phyloP scores from a whole-genome alignment of 768 basidiomycete genomes.

The Podaxis sp. region DNA sequence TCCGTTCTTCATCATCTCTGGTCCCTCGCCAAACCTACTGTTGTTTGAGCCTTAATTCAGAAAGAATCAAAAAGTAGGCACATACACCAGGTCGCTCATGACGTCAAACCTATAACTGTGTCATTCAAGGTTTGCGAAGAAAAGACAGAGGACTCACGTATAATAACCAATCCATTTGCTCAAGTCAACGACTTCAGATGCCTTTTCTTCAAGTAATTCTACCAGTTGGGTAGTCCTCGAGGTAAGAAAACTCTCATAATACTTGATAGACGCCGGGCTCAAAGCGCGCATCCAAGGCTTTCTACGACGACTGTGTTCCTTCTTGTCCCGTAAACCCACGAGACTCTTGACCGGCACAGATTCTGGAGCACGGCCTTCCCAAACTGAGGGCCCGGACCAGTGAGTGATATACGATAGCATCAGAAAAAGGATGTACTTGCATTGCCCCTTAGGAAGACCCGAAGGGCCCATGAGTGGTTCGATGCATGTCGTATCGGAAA shows the following conservation, averaged over 20 bases:
- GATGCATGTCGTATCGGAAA: slow-evolving; percentile 24
- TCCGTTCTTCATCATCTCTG: slow-evolving; percentile 30
- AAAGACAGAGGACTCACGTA: slow-evolving; percentile 27
- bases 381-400: not conserved
- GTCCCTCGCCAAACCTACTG: slow-evolving; percentile 30
- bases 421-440: slow-evolving; percentile 27
- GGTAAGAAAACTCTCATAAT: not conserved
- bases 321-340: slow-evolving; percentile 4
- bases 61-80: slow-evolving; percentile 5
- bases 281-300: not conserved
- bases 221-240: not conserved
- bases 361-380: slow-evolving; percentile 23
- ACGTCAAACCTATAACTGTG: slow-evolving; percentile 34
- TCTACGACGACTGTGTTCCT: slow-evolving; percentile 17
- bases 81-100: slow-evolving; percentile 40
- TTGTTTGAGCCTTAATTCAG: not conserved
- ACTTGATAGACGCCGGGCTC: not conserved
- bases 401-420: slow-evolving; percentile 5
- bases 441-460: slow-evolving; percentile 28
- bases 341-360: slow-evolving; percentile 17
- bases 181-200: slow-evolving; percentile 24
- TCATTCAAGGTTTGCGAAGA: not conserved
- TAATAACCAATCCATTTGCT: slow-evolving; percentile 36
- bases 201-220: not conserved
- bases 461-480: not conserved